Percentiles rank a stretch among this genome's conserved stretches.
phyloP scores from a whole-genome alignment of 2,329 filamentous ascomycete species.

The Nannizzia gypsea region DNA sequence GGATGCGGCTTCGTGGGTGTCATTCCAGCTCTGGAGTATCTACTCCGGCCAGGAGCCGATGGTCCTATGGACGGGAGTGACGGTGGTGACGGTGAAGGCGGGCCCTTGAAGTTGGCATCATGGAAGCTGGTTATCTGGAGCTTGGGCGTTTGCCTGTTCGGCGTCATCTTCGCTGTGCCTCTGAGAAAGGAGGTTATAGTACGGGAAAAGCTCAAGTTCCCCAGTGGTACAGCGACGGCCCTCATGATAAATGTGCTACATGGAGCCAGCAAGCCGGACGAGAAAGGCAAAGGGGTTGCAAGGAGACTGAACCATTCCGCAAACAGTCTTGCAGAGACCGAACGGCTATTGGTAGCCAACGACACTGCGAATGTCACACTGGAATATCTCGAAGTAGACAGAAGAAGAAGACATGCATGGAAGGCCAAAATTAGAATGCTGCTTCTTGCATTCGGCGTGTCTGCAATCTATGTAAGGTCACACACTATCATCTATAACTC shows the following conservation, averaged over 20 bases:
- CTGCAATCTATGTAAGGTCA: conserved; percentile 41
- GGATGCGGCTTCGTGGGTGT: conserved; percentile 94
- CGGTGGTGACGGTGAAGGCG: conserved; percentile 58
- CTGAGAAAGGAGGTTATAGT: conserved; percentile 85
- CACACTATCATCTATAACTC: not conserved
- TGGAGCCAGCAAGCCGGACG: conserved; percentile 42
- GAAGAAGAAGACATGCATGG: conserved; percentile 42
- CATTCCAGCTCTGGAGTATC: conserved; percentile 79
- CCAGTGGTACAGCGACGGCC: conserved; percentile 88
- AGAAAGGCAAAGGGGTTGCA: conserved; percentile 22
- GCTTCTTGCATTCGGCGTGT: conserved; percentile 47
- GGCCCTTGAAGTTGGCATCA: conserved; percentile 59
- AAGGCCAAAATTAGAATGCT: conserved; percentile 50
- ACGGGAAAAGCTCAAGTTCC: conserved; percentile 81
- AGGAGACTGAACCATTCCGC: conserved; percentile 6
- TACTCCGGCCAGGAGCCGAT: conserved; percentile 65
- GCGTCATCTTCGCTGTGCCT: conserved; percentile 91
- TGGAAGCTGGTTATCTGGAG: conserved; percentile 82
- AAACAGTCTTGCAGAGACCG: conserved; percentile 19
- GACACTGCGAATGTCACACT: conserved; percentile 14
- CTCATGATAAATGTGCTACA: conserved; percentile 86
- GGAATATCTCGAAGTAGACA: conserved; percentile 19
- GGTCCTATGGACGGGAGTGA: conserved; percentile 62
- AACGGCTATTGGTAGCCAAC: conserved; percentile 23
- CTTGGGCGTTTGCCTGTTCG: conserved; percentile 87